Evolutionary conservation across 164 flowering plant genomes (phyloP).

Genomic region (Dillenia suffruticosa): DNA sequence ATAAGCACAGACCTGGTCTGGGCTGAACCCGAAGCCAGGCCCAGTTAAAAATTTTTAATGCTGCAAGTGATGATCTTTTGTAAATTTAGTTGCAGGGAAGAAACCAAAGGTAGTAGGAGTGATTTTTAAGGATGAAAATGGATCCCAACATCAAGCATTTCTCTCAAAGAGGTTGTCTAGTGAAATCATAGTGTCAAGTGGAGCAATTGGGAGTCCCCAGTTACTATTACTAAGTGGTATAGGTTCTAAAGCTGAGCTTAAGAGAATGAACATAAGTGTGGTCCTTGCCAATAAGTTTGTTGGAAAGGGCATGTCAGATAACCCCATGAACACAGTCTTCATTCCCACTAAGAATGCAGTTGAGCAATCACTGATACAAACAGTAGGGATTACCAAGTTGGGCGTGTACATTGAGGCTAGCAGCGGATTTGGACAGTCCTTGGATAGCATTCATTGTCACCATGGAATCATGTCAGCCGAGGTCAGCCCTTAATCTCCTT

Average conservation of each 20-base stretch:
- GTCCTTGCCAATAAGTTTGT: slow-evolving; percentile 57
- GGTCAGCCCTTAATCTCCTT: slow-evolving; percentile 33
- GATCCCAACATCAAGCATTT: slow-evolving; percentile 50
- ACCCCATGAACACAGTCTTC: slow-evolving; percentile 79
- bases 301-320: slow-evolving; percentile 86
- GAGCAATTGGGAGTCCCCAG: slow-evolving; percentile 93
- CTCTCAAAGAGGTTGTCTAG: slow-evolving; percentile 35
- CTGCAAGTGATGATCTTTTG: no score
- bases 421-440: slow-evolving; percentile 78
- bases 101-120: slow-evolving; percentile 75
- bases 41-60: no score
- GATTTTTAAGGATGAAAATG: slow-evolving; percentile 79
- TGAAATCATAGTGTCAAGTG: slow-evolving; percentile 68
- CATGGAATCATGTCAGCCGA: slow-evolving; percentile 91
- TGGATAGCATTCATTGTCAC: slow-evolving; percentile 64
- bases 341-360: slow-evolving; percentile 55
- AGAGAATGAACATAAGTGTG: slow-evolving; percentile 52
- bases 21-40: no score
- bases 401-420: slow-evolving; percentile 93
- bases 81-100: slow-evolving; percentile 30
- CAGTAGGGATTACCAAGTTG: slow-evolving; percentile 82
- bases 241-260: slow-evolving; percentile 62
- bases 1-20: no score
- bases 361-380: slow-evolving; percentile 71
- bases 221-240: slow-evolving; percentile 81